Conservation (phyloP, 768 basidiomycete species). For the Mycena metata region DNA sequence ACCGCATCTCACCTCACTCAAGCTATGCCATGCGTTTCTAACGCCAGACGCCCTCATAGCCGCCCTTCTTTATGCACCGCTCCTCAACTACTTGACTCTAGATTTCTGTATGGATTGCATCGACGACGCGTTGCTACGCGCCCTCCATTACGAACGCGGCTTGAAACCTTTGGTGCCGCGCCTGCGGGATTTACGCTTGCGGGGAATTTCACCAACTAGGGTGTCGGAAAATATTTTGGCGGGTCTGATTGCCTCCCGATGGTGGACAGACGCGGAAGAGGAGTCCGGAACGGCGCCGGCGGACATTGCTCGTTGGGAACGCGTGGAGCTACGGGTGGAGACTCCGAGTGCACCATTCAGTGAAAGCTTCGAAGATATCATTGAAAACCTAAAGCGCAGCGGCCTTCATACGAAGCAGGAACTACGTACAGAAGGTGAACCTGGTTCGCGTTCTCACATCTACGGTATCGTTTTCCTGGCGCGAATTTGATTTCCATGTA, state of each 20-base stretch:
- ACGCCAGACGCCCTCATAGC: not conserved
- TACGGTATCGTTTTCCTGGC: too few relatives aligned
- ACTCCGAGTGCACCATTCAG: too few relatives aligned
- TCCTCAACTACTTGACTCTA: not conserved
- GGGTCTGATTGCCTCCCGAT: not conserved
- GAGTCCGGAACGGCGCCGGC: not conserved
- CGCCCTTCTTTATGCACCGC: not conserved
- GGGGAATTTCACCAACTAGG: not conserved
- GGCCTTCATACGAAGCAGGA: too few relatives aligned
- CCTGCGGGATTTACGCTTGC: not conserved
- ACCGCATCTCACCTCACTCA: not conserved
- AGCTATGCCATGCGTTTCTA: not conserved
- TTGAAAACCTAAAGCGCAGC: too few relatives aligned
- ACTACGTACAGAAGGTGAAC: too few relatives aligned
- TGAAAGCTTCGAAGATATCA: too few relatives aligned
- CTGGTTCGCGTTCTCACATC: too few relatives aligned
- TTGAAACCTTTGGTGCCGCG: not conserved
- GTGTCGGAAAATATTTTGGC: not conserved
- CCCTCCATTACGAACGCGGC: not conserved
- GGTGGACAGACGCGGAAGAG: not conserved
- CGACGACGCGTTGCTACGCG: not conserved
- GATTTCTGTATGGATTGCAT: not conserved
- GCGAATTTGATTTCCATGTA: too few relatives aligned
- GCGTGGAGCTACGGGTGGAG: not conserved
- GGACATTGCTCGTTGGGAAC: not conserved